phyloP scores from a whole-genome alignment of 495 filamentous ascomycete species.

The Annulohypoxylon moriforme region DNA sequence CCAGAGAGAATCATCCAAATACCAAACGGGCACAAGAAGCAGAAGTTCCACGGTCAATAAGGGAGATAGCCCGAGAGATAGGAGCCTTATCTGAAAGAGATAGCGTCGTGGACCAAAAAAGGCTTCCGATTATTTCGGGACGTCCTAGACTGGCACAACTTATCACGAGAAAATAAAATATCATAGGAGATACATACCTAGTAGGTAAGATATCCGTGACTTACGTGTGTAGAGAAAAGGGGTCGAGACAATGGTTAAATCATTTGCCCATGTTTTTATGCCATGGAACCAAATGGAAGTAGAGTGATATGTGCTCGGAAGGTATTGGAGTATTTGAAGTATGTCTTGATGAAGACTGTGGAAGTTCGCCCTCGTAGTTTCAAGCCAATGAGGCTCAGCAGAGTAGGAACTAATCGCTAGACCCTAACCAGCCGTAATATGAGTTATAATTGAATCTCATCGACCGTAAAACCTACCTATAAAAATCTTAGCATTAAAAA shows the following conservation, averaged over 20 bases:
- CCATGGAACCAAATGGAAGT: neutral
- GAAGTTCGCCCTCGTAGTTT: neutral
- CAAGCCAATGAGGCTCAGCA: conserved; percentile 5
- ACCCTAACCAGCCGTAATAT: too few relatives aligned
- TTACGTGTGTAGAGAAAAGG: too few relatives aligned
- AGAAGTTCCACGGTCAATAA: conserved; percentile 6
- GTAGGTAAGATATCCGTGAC: too few relatives aligned
- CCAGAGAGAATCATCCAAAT: neutral
- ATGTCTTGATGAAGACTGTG: neutral
- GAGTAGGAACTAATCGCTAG: neutral
- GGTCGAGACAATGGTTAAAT: too few relatives aligned
- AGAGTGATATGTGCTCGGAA: neutral
- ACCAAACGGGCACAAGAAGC: neutral
- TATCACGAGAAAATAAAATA: too few relatives aligned
- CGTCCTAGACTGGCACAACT: too few relatives aligned
- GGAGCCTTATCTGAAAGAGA: neutral
- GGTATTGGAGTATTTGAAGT: neutral
- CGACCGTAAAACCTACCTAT: neutral
- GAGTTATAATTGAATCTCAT: too few relatives aligned
- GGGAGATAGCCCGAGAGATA: conserved; percentile 13
- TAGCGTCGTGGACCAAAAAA: neutral
- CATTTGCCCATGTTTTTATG: neutral
- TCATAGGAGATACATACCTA: too few relatives aligned
- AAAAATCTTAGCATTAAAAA: neutral
- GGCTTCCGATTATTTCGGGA: too few relatives aligned